Base-by-base conservation (phyloP, 2,329 filamentous ascomycete species). In the Periconia macrospinosa region DNA sequence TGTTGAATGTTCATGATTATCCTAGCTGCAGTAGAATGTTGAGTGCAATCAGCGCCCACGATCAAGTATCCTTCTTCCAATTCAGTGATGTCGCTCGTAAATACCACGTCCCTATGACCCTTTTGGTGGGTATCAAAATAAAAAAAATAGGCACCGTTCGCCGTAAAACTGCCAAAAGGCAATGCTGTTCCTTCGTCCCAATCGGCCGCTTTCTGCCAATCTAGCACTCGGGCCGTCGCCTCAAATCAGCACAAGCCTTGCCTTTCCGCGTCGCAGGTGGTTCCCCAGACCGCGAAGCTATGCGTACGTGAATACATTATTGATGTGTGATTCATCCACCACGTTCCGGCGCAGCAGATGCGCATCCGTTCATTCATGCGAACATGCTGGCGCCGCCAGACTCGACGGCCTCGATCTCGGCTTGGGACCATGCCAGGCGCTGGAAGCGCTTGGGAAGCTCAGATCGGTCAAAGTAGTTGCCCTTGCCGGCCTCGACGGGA, bases 391-490 rank as follows among this genome's bases (percentile, higher is more conserved):
- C 94, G 53, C 94, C 94, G 51, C 92, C 94, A 52, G 91, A 94
- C 84, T 97, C 92, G 69, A 99, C 84, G 19, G 92, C 92, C 75
- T 97, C 94, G 56, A 99, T 99, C 83, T 99, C 94, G 42, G 87
- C 86, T 64, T 87, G 76, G 37, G 84, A 87, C 77, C 92, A 89
- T 13, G 86, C 83, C 46, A 84, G 79, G 60, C 91, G 84, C 69
- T 87, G 86, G 84, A 97, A 99, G 66, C 93, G 86, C 58, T 81
- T 73, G 17, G 94, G 93, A 20, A 99, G 86, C 78, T 99, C 90
- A 64, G 86, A 90, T 65, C 92, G 86, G 76, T 97, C 94, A 72
- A 96, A 97, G 76, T 83, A 91, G 74, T 91, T 79, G 63, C 93
- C 93, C 67, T 85, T 76, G 55, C 83, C 82, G 37, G 92, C 83